Conservation (phyloP, 805 yeast species). For the Metschnikowia rubicola region DNA sequence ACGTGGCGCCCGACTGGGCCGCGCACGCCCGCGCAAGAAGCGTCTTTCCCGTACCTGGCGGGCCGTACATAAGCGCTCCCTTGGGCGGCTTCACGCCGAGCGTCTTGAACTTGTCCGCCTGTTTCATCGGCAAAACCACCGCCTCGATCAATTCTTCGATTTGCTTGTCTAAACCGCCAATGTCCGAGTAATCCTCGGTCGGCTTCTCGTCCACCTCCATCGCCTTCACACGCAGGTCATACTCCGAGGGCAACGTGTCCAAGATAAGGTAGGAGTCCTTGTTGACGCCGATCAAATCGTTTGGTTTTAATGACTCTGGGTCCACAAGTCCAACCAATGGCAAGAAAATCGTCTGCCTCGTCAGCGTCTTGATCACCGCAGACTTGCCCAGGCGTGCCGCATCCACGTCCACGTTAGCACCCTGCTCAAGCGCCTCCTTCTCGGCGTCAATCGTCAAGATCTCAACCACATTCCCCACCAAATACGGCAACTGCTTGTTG, state of each 20-base stretch:
- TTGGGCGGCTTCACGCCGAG: slow-evolving; percentile 21
- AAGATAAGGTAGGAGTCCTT: slow-evolving; percentile 91
- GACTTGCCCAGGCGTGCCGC: slow-evolving; percentile 90
- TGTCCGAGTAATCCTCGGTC: slow-evolving; percentile 93
- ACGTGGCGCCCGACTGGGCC: slow-evolving; percentile 21
- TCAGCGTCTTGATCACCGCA: slow-evolving; percentile 97
- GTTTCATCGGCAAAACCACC: slow-evolving; percentile 23
- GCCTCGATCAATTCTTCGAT: slow-evolving; percentile 23
- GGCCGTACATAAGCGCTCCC: slow-evolving; percentile 24
- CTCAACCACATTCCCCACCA: slow-evolving; percentile 96
- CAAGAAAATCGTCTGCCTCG: slow-evolving; percentile 94
- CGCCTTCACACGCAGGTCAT: slow-evolving; percentile 96
- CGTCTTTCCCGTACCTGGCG: slow-evolving; percentile 22
- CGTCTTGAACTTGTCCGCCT: slow-evolving; percentile 21
- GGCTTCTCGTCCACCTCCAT: slow-evolving; percentile 99
- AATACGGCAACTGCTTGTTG: slow-evolving; percentile 90
- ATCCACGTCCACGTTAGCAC: slow-evolving; percentile 92
- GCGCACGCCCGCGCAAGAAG: slow-evolving; percentile 23
- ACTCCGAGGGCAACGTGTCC: slow-evolving; percentile 95
- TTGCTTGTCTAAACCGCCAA: slow-evolving; percentile 82
- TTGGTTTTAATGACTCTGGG: slow-evolving; percentile 89
- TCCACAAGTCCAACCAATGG: slow-evolving; percentile 96
- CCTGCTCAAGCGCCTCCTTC: slow-evolving; percentile 79
- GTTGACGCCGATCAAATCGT: slow-evolving; percentile 95
- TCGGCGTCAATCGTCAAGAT: slow-evolving; percentile 84